Conservation (phyloP, 495 filamentous ascomycete species). For the Neurospora intermedia region DNA sequence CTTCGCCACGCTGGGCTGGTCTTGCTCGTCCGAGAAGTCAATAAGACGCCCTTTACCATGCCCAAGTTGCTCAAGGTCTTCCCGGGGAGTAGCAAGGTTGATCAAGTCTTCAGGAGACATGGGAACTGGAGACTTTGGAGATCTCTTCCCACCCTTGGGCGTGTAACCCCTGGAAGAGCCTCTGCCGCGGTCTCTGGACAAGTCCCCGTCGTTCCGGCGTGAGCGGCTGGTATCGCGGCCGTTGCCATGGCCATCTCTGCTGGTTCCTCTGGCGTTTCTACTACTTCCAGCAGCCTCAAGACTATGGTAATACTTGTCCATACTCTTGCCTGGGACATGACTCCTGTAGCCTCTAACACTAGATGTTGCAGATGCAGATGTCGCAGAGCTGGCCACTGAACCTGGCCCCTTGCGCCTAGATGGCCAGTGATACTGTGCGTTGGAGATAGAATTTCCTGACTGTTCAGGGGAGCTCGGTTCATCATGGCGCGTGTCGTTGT, state of each 20-base stretch:
- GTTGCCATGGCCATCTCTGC: conserved; percentile 44
- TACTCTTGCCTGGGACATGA: conserved; percentile 44
- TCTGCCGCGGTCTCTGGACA: conserved; percentile 58
- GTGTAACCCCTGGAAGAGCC: conserved; percentile 57
- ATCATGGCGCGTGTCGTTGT: conserved; percentile 41
- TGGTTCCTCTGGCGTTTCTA: conserved; percentile 42
- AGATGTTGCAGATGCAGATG: conserved; percentile 25
- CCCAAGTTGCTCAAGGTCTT: conserved; percentile 8
- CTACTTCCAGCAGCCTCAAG: conserved; percentile 63
- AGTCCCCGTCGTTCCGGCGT: conserved; percentile 45
- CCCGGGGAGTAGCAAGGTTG: conserved; percentile 39
- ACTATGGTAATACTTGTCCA: conserved; percentile 83
- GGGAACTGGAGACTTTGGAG: conserved; percentile 79
- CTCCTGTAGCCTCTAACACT: conserved; percentile 28
- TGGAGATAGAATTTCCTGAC: conserved; percentile 32
- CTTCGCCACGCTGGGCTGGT: conserved; percentile 32
- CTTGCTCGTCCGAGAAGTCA: conserved; percentile 13
- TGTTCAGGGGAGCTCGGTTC: conserved; percentile 42
- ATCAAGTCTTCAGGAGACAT: conserved; percentile 83
- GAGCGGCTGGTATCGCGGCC: conserved; percentile 42
- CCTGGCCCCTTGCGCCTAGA: conserved; percentile 33
- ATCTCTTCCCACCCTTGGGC: conserved; percentile 63
- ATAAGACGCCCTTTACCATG: conserved; percentile 8
- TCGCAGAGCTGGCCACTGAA: conserved; percentile 37
- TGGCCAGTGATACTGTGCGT: conserved; percentile 33